Conservation (phyloP, 1,284 basidiomycete species). For the Calocybe gambosa region DNA sequence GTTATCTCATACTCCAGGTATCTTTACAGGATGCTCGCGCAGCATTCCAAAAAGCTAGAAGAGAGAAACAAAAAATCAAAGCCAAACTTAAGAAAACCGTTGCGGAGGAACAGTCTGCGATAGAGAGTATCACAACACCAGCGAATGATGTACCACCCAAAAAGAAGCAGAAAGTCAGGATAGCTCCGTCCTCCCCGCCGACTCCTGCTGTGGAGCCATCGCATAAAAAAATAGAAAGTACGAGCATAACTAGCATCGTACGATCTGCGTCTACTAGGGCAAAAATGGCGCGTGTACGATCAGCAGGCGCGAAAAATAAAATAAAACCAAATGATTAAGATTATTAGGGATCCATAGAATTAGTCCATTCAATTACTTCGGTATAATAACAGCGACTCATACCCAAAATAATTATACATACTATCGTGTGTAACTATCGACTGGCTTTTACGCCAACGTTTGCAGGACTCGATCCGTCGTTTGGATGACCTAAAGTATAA, state of each 20-base stretch:
- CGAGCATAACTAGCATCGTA: constrained; percentile 25
- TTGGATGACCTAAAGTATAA: constrained; percentile 53
- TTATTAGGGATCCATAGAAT: neutral
- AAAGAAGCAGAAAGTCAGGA: constrained; percentile 18
- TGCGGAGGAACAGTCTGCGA: constrained; percentile 6
- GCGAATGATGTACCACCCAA: constrained; percentile 6
- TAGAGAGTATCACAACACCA: constrained; percentile 10
- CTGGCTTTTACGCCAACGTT: constrained; percentile 43
- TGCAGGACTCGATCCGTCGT: constrained; percentile 62
- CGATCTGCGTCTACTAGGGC: constrained; percentile 28
- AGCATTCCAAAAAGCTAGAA: constrained; percentile 24
- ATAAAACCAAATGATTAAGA: neutral
- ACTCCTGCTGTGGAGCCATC: neutral
- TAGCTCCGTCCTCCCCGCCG: neutral
- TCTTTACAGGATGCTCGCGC: constrained; percentile 32
- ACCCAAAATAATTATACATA: constrained; percentile 5
- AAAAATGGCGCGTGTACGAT: constrained; percentile 26
- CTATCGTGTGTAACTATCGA: too few species aligned
- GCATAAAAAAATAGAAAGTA: constrained; percentile 1
- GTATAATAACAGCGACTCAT: constrained; percentile 5
- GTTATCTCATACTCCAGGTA: constrained; percentile 2
- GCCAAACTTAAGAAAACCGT: constrained; percentile 21
- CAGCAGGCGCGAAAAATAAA: neutral
- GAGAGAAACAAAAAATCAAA: constrained; percentile 28
- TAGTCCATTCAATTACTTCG: constrained; percentile 4